A percentile compares a stretch with the other conserved stretches of the same genome.
Conservation (phyloP, 2,329 filamentous ascomycete genomes). For the Apiospora marii region DNA sequence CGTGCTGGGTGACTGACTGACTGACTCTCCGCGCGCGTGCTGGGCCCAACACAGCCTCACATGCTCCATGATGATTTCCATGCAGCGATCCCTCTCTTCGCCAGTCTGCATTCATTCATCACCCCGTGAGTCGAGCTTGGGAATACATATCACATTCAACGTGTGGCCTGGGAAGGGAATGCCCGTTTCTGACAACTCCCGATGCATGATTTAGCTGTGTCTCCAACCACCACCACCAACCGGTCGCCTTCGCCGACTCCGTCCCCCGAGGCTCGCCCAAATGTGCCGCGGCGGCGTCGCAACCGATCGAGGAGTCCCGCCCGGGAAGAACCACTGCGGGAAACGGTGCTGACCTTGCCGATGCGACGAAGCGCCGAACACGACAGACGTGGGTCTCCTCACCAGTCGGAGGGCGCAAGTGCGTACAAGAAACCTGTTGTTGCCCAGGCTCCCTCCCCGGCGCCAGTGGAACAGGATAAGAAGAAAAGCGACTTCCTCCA, state of each 20-base stretch:
- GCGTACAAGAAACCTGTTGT: conserved; percentile 58
- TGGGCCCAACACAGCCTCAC: conserved; percentile 35
- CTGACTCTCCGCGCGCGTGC: conserved; percentile 28
- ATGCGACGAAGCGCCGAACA: conserved; percentile 54
- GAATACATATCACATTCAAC: conserved; percentile 17
- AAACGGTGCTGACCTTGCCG: conserved; percentile 51
- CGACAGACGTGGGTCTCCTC: conserved; percentile 43
- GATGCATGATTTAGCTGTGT: conserved; percentile 51
- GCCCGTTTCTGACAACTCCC: conserved; percentile 33
- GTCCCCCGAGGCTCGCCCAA: conserved; percentile 59
- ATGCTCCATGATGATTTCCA: conserved; percentile 66
- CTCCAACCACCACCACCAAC: conserved; percentile 58
- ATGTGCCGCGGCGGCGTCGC: conserved; percentile 57
- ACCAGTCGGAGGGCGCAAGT: conserved; percentile 45
- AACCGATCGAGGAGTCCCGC: conserved; percentile 62
- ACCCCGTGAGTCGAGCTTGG: conserved; percentile 62
- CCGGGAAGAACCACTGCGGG: conserved; percentile 50
- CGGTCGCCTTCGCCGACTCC: conserved; percentile 64
- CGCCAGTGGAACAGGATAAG: conserved; percentile 33
- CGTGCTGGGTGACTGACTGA: conserved; percentile 46
- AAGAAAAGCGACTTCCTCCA: conserved; percentile 30
- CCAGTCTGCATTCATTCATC: conserved; percentile 65
- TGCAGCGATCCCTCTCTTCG: conserved; percentile 70
- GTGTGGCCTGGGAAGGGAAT: conserved; percentile 30
- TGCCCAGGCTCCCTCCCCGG: conserved; percentile 49